Conservation (phyloP, 2,329 filamentous ascomycete genomes). For the Dothidotthia symphoricarpi region DNA sequence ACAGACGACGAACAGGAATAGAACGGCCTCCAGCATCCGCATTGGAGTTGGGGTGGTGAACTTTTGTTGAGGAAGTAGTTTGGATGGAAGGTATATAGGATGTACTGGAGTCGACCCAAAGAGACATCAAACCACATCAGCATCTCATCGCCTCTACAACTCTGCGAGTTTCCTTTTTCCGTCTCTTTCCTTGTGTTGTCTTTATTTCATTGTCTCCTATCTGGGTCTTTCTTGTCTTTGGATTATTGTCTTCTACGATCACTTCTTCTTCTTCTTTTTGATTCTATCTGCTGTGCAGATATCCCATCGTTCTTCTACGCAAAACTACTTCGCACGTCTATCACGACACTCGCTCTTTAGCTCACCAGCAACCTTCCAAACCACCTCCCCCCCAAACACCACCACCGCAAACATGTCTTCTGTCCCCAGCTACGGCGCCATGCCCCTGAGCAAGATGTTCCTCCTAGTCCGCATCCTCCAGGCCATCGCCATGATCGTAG, state of each 20-base stretch:
- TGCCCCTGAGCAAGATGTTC: slow-evolving; percentile 71
- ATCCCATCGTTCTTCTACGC: slow-evolving; percentile 29
- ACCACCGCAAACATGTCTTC: slow-evolving; percentile 46
- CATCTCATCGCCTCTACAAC: slow-evolving; percentile 31
- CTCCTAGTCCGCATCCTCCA: slow-evolving; percentile 70
- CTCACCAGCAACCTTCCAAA: slow-evolving; percentile 14
- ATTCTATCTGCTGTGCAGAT: slow-evolving; percentile 40
- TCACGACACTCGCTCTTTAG: slow-evolving; percentile 20
- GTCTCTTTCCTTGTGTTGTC: slow-evolving; percentile 31
- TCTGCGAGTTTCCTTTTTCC: slow-evolving; percentile 33
- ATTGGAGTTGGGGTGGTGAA: slow-evolving; percentile 2
- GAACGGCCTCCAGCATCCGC: slow-evolving; percentile 24
- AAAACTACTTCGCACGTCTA: slow-evolving; percentile 21
- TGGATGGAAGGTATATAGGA: slow-evolving; percentile 29
- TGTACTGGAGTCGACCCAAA: slow-evolving; percentile 15
- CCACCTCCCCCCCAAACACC: slow-evolving; percentile 2
- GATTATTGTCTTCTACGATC: slow-evolving; percentile 10
- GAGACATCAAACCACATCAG: slow-evolving; percentile 36
- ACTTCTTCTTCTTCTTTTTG: slow-evolving; percentile 29
- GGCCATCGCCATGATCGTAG: slow-evolving; percentile 67
- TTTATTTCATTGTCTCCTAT: slow-evolving; percentile 37
- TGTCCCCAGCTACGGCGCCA: slow-evolving; percentile 64
- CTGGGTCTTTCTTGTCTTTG: slow-evolving; percentile 23
- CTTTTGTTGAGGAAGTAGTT: slow-evolving; percentile 18
- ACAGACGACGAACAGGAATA: slow-evolving; percentile 37